A percentile compares a stretch with the other conserved stretches of the same genome.
phyloP scores from a whole-genome alignment of 108 stramenopile species.

The Epithemia pelagica region DNA sequence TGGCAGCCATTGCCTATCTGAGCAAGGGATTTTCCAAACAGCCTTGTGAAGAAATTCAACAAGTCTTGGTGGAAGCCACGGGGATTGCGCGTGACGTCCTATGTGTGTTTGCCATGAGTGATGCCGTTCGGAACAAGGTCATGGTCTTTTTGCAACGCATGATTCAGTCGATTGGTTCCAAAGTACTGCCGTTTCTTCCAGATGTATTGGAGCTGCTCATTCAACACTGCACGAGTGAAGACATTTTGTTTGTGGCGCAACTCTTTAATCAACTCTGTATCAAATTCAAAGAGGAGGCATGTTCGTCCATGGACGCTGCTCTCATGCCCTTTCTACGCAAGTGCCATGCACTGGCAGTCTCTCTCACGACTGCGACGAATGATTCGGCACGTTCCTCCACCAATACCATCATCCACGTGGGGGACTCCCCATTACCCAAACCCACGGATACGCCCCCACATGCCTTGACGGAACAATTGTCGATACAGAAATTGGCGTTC shows the following conservation, averaged over 20 bases:
- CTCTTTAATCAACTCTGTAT: slow-evolving; percentile 62
- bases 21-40: slow-evolving; percentile 58
- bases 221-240: slow-evolving; percentile 38
- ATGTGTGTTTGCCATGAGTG: slow-evolving; percentile 30
- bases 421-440: slow-evolving; percentile 5
- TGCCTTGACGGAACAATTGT: slow-evolving; percentile 56
- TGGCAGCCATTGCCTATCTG: slow-evolving; percentile 61
- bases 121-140: slow-evolving; percentile 45
- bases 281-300: slow-evolving; percentile 48
- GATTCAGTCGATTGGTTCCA: slow-evolving; percentile 46
- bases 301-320: slow-evolving; percentile 38
- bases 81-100: slow-evolving; percentile 36
- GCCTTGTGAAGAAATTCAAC: slow-evolving; percentile 44
- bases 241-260: slow-evolving; percentile 59
- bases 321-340: slow-evolving; percentile 61
- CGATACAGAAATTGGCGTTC: slow-evolving; percentile 57
- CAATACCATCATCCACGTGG: neutral
- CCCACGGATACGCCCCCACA: slow-evolving; percentile 30
- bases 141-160: slow-evolving; percentile 56
- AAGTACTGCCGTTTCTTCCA: slow-evolving; percentile 47
- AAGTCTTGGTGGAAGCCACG: slow-evolving; percentile 50
- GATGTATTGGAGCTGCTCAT: slow-evolving; percentile 39
- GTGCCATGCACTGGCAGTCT: slow-evolving; percentile 30
- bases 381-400: neutral
- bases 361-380: slow-evolving; percentile 4